Evolutionary conservation across 805 yeast species (phyloP).

Genomic region (Yamadazyma philogaea): DNA sequence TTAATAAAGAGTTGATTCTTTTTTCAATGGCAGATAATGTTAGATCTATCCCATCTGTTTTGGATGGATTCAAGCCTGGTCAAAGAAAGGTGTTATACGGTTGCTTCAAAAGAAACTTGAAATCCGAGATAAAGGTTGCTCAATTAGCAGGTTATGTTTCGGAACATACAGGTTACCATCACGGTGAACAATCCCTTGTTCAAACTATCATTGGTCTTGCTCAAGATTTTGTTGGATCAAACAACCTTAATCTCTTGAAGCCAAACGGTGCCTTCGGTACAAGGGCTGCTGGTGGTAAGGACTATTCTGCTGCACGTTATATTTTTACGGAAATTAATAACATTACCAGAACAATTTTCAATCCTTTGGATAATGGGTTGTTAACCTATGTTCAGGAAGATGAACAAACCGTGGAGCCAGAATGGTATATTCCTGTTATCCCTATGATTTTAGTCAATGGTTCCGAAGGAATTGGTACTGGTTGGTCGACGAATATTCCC

Average conservation of each 20-base stretch:
- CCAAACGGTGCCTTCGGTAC: slow-evolving; percentile 98
- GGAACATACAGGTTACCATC: slow-evolving; percentile 90
- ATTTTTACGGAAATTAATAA: slow-evolving; percentile 81
- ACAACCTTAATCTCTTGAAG: slow-evolving; percentile 75
- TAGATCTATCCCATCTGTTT: slow-evolving; percentile 88
- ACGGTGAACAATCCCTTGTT: slow-evolving; percentile 84
- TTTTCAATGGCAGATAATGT: slow-evolving; percentile 96
- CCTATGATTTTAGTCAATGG: slow-evolving; percentile 97
- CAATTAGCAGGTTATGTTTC: slow-evolving; percentile 87
- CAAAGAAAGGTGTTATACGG: slow-evolving; percentile 92
- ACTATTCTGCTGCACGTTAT: slow-evolving; percentile 97
- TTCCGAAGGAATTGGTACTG: slow-evolving; percentile 97
- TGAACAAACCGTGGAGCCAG: slow-evolving; percentile 91
- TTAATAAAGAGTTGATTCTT: slow-evolving; percentile 89
- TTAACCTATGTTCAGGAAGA: slow-evolving; percentile 85
- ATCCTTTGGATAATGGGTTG: slow-evolving; percentile 75
- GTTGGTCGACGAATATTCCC: slow-evolving; percentile 95
- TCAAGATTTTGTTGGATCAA: slow-evolving; percentile 91
- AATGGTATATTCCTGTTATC: slow-evolving; percentile 89
- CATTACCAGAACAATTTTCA: slow-evolving; percentile 72
- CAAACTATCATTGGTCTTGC: slow-evolving; percentile 94
- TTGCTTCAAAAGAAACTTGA: slow-evolving; percentile 76
- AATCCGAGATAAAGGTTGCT: slow-evolving; percentile 79
- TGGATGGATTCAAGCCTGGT: slow-evolving; percentile 96
- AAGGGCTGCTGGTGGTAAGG: slow-evolving; percentile 95